Conservation (phyloP, 1,284 basidiomycete genomes). For the Ceratobasidium papillatum region DNA sequence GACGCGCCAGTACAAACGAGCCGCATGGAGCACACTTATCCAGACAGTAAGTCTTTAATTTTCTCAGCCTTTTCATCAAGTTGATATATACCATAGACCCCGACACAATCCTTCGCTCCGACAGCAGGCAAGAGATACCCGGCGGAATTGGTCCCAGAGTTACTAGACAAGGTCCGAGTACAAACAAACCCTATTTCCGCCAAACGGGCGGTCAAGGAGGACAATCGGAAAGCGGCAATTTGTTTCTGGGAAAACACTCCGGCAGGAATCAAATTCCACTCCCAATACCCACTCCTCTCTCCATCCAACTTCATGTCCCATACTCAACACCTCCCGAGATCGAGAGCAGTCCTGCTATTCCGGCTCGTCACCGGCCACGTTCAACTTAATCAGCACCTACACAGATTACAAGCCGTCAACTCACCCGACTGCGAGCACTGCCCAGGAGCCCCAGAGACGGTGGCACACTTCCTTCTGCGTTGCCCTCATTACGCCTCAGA, state of each 20-base stretch:
- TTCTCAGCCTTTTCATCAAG: not conserved
- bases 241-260: too few relatives aligned
- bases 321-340: not conserved
- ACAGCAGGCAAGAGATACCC: too few relatives aligned
- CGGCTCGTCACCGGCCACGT: not conserved
- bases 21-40: slow-evolving; percentile 1
- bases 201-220: not conserved
- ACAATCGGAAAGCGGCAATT: too few relatives aligned
- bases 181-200: not conserved
- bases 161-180: too few relatives aligned
- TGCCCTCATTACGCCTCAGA: not conserved
- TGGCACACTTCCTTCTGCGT: not conserved
- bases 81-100: not conserved
- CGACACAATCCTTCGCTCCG: slow-evolving; percentile 44
- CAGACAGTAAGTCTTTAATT: not conserved
- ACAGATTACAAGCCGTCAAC: not conserved
- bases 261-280: not conserved
- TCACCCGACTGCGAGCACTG: not conserved
- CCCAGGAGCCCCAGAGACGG: not conserved
- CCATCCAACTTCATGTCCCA: too few relatives aligned
- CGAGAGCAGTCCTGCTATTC: not conserved
- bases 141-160: too few relatives aligned
- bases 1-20: not conserved
- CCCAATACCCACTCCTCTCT: not conserved
- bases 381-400: not conserved